These are phyloP conservation scores for Fusarium virguliforme DNA, from an alignment of 2,329 filamentous ascomycete genomes.

Conservation along the genomic window DNA sequence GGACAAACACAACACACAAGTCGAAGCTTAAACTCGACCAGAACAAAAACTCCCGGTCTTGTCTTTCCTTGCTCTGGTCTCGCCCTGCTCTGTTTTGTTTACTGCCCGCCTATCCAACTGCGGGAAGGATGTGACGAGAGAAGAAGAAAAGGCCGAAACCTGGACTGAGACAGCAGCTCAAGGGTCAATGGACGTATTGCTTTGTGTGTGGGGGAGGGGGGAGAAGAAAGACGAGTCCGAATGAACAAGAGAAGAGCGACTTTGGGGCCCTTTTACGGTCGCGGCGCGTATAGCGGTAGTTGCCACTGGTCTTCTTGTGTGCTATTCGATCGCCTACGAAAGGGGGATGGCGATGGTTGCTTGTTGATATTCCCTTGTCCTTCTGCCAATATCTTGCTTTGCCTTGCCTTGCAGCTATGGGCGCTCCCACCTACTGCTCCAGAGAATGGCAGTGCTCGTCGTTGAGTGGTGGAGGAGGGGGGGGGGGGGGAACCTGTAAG, in stretches of 20 bases:
- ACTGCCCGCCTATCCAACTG: conserved; percentile 19
- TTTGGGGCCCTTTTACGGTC: conserved; percentile 20
- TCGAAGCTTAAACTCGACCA: conserved; percentile 37
- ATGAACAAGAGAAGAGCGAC: conserved; percentile 16
- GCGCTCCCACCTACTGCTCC: conserved; percentile 18
- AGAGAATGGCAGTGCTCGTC: conserved; percentile 14
- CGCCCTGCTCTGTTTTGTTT: conserved; percentile 8
- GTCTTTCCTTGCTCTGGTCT: conserved; percentile 21
- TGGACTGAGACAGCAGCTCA: conserved; percentile 38
- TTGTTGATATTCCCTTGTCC: conserved; percentile 31
- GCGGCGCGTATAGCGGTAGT: background rate
- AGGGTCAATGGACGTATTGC: conserved; percentile 5
- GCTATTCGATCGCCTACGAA: conserved; percentile 35
- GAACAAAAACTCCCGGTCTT: conserved; percentile 16
- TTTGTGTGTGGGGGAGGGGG: conserved; percentile 9
- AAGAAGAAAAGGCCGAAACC: conserved; percentile 34
- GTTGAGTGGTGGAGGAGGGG: conserved; percentile 24
- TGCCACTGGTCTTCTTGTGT: conserved; percentile 20
- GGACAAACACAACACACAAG: conserved; percentile 13
- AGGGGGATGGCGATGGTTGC: conserved; percentile 16
- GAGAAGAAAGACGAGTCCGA: conserved; percentile 19
- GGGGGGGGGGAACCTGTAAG: conserved; percentile 4
- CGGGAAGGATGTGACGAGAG: conserved; percentile 23
- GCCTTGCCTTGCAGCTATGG: conserved; percentile 37
- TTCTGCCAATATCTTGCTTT: conserved; percentile 16